Evolutionary conservation across 1,139 yeast species (phyloP).

Genomic region (Torulaspora globosa): DNA sequence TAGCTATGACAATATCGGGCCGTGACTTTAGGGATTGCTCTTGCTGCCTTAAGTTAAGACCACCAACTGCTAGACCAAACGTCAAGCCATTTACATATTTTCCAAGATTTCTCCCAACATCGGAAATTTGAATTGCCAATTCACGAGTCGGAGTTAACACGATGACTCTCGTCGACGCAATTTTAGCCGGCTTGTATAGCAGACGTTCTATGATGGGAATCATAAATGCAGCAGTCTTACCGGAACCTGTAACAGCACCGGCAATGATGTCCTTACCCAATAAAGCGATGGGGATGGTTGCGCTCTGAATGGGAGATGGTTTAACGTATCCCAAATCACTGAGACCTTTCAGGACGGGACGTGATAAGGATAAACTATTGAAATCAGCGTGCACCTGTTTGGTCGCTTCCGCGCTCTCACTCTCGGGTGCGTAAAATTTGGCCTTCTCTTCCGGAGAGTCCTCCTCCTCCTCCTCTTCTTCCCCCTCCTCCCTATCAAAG

Average conservation of each 20-base stretch:
- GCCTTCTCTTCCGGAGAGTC: conserved; percentile 73
- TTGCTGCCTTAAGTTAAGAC: conserved; percentile 88
- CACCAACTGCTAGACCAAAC: conserved; percentile 96
- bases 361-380: conserved; percentile 72
- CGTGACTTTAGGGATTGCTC: conserved; percentile 87
- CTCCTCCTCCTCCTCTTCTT: conserved; percentile 40
- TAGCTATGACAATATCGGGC: conserved; percentile 95
- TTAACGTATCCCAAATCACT: conserved; percentile 71
- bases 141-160: conserved; percentile 96
- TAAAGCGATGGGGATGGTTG: conserved; percentile 88
- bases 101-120: conserved; percentile 84
- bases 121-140: conserved; percentile 91
- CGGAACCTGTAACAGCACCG: conserved; percentile 99
- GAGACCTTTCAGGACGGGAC: conserved; percentile 84
- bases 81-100: conserved; percentile 69
- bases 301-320: conserved; percentile 93
- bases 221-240: conserved; percentile 98
- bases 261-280: conserved; percentile 94
- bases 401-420: conserved; percentile 46
- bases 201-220: conserved; percentile 92
- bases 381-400: conserved; percentile 57
- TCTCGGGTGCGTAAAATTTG: conserved; percentile 58
- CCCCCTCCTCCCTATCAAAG: conserved; percentile 23
- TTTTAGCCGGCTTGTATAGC: conserved; percentile 77
- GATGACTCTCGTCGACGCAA: conserved; percentile 84